These are phyloP conservation scores for Isabelozyma pseudorhagii DNA, from an alignment of 805 yeast genomes.

Conservation along the genomic window DNA sequence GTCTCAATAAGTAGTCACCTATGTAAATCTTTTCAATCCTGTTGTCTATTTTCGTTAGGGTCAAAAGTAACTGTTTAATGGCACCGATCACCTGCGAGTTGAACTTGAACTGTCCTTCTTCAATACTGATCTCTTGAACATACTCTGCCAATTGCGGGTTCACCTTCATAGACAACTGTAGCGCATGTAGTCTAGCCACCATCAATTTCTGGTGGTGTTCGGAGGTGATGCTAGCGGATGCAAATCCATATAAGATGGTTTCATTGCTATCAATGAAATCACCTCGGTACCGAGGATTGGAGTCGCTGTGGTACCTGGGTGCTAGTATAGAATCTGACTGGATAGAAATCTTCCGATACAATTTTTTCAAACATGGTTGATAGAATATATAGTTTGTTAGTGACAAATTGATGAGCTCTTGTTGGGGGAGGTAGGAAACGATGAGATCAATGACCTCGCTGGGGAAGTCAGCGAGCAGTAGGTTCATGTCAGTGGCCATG, in stretches of 20 bases:
- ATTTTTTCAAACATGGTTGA: constrained; percentile 24
- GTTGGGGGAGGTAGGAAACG: constrained; percentile 25
- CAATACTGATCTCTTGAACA: constrained; percentile 14
- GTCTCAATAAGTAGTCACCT: constrained; percentile 11
- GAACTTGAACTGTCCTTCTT: background rate
- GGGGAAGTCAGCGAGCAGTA: constrained; percentile 5
- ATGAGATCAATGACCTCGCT: constrained; percentile 4
- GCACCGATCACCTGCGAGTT: background rate
- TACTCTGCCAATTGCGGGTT: constrained; percentile 20
- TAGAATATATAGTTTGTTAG: constrained; percentile 33
- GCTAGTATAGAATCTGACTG: constrained; percentile 16
- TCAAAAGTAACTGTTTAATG: background rate
- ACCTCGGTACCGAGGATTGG: background rate
- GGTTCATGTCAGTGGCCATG: background rate
- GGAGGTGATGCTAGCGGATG: constrained; percentile 3
- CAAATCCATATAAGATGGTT: constrained; percentile 25
- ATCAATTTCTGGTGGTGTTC: constrained; percentile 22
- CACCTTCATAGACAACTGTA: constrained; percentile 20
- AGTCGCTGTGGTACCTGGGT: constrained; percentile 1
- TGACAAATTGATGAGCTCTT: constrained; percentile 27
- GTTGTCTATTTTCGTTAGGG: constrained; percentile 1
- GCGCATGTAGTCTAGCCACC: constrained; percentile 22
- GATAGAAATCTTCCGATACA: constrained; percentile 23
- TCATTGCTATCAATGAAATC: constrained; percentile 20
- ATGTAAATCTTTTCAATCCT: constrained; percentile 14